Conservation (phyloP, 2,329 filamentous ascomycete species). For the Diaporthe caulivora region DNA sequence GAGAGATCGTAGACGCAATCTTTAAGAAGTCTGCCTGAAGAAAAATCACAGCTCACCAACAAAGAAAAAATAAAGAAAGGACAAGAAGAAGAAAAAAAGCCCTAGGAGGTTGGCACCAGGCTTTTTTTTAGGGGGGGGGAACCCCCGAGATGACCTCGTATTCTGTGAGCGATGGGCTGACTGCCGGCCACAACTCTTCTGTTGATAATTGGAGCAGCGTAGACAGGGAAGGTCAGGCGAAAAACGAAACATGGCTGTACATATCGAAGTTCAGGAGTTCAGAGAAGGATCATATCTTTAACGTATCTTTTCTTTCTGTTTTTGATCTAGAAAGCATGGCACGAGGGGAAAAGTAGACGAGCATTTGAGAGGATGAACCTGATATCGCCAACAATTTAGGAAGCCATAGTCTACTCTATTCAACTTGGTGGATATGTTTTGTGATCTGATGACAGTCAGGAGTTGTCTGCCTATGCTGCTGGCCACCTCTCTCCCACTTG, state of each 20-base stretch:
- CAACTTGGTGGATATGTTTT: background rate
- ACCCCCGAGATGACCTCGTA: background rate
- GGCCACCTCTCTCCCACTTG: background rate
- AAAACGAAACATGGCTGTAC: slow-evolving; percentile 12
- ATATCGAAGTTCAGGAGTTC: slow-evolving; percentile 28
- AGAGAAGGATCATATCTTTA: slow-evolving; percentile 22
- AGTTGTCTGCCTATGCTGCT: background rate
- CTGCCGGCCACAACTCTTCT: background rate
- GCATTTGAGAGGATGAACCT: background rate
- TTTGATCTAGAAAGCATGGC: slow-evolving; percentile 5
- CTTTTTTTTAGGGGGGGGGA: no score
- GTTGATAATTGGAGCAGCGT: slow-evolving; percentile 31
- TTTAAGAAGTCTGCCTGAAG: slow-evolving; percentile 61
- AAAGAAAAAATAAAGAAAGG: no score
- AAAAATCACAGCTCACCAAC: no score
- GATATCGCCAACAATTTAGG: background rate
- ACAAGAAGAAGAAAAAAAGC: background rate
- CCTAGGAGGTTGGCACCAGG: background rate
- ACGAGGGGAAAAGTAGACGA: slow-evolving; percentile 13
- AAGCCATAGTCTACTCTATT: background rate
- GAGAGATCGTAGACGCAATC: slow-evolving; percentile 82
- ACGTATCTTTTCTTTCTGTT: background rate
- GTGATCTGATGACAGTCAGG: background rate
- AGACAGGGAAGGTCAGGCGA: background rate
- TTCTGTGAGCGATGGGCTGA: background rate